These are phyloP conservation scores for Cytospora chrysosperma DNA, from an alignment of 2,329 filamentous ascomycete species.

Conservation along the genomic window DNA sequence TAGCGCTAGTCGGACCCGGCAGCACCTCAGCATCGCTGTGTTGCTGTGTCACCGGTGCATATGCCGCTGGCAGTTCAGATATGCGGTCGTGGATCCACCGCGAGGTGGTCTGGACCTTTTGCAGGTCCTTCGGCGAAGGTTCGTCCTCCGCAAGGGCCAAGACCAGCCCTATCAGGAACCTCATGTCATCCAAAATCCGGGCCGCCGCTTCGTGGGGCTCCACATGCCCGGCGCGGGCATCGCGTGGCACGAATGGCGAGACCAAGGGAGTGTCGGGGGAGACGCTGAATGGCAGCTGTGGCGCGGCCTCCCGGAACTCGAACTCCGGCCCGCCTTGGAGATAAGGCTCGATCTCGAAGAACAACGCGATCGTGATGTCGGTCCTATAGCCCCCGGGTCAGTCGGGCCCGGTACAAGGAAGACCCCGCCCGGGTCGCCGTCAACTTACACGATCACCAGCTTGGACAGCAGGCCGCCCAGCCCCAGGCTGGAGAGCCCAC, in stretches of 20 bases:
- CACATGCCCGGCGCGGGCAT: slow-evolving; percentile 40
- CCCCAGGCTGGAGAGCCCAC: slow-evolving; percentile 46
- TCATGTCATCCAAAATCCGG: slow-evolving; percentile 51
- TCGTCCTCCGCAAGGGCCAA: slow-evolving; percentile 37
- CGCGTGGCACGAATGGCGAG: slow-evolving; percentile 42
- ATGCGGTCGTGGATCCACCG: slow-evolving; percentile 43
- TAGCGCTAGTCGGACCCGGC: not conserved
- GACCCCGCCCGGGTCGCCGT: not conserved
- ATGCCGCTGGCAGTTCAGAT: slow-evolving; percentile 27
- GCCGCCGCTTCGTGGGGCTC: slow-evolving; percentile 48
- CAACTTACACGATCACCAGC: slow-evolving; percentile 47
- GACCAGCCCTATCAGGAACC: slow-evolving; percentile 45
- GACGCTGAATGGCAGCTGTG: slow-evolving; percentile 41
- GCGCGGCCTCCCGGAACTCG: slow-evolving; percentile 39
- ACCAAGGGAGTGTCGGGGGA: slow-evolving; percentile 50
- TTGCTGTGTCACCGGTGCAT: slow-evolving; percentile 13
- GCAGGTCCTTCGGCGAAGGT: slow-evolving; percentile 37
- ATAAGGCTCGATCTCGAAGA: slow-evolving; percentile 44
- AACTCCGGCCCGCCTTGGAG: slow-evolving; percentile 43
- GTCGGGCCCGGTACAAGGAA: not conserved
- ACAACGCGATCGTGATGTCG: slow-evolving; percentile 48
- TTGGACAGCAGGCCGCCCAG: slow-evolving; percentile 48
- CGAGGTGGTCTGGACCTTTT: slow-evolving; percentile 40
- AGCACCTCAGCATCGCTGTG: not conserved
- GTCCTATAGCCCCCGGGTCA: slow-evolving; percentile 35